Evolutionary conservation across 2,329 filamentous ascomycete species (phyloP), one percentile per base, ranked within the genome.

Genomic region (Apiospora phragmitis): DNA sequence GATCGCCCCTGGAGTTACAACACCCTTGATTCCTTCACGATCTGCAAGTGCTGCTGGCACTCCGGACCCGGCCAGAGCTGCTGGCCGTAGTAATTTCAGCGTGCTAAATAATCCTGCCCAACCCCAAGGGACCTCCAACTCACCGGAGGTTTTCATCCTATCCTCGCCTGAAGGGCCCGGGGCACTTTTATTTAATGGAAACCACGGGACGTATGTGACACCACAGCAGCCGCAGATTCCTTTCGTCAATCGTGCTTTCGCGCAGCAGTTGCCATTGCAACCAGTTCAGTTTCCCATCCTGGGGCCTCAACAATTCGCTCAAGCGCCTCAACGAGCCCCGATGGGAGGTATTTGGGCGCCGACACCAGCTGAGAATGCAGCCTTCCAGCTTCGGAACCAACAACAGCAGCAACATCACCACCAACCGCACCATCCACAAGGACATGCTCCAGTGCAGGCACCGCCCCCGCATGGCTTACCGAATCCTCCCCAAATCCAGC

Each of bases 81-180:
- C 74, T 14, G 79, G 77, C 35, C 76, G 75, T 68, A 72, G 77
- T 49, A 29, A 18, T n/a, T 79, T 77, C 71, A 78, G 73, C 65
- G 66, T 76, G n/a, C 69, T 76, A 43, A 71, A 77, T 14, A 71
- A 73, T 68, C 69, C 71, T 71, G 68, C 72, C 73, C 72, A 72
- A 62, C 71, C 65, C 47, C 74, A 73, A 21, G 62, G 71, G 32
- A 70, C 76, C 18, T 66, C 78, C 24, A 77, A 77, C 42, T 80
- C 80, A 32, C 82, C 85, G 0, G 86, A 89, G 71, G 87, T 91
- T 1, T 91, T 91, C 73, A 86, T 92, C 32, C 77, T 92, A 8
- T 88, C 85, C 21, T 91, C 90, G 0, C 89, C 89, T 0, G 83
- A 84, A 55, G 90, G 90, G 0, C 90, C 89, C 1, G 85, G 86